A percentile compares a stretch with the other conserved stretches of the same genome.
phyloP scores from a whole-genome alignment of 768 basidiomycete genomes.

The Amanita exitialis region DNA sequence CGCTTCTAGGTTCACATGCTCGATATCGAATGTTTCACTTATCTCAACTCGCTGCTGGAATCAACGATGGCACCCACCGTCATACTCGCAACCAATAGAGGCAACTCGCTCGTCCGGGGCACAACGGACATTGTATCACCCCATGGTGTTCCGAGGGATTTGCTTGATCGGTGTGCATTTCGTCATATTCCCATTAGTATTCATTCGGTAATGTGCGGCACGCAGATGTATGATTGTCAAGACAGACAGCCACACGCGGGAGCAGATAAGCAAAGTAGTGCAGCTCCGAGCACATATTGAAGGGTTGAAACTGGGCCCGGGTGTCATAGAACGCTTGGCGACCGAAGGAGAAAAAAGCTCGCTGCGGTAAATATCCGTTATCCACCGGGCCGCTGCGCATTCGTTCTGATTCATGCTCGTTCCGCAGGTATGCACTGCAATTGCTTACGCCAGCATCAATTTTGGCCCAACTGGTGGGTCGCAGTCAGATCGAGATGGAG shows the following conservation, averaged over 20 bases:
- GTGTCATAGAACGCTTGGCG: slow-evolving; percentile 74
- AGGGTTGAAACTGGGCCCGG: slow-evolving; percentile 63
- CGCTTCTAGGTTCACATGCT: slow-evolving; percentile 88
- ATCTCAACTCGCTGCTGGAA: slow-evolving; percentile 91
- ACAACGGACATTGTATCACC: slow-evolving; percentile 87
- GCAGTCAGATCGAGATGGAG: slow-evolving; percentile 73
- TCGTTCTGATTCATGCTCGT: slow-evolving; percentile 8
- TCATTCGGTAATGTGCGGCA: slow-evolving; percentile 6
- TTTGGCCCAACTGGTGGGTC: slow-evolving; percentile 67
- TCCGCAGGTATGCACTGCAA: slow-evolving; percentile 76
- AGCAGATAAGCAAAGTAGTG: slow-evolving; percentile 81
- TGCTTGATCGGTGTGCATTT: slow-evolving; percentile 71
- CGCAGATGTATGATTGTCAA: slow-evolving; percentile 88
- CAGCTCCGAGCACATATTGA: slow-evolving; percentile 83
- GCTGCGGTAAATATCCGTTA: slow-evolving; percentile 43
- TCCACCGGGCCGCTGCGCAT: slow-evolving; percentile 2
- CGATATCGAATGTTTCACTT: slow-evolving; percentile 99
- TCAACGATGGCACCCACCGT: slow-evolving; percentile 97
- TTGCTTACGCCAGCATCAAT: slow-evolving; percentile 87
- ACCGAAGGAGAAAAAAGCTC: slow-evolving; percentile 77
- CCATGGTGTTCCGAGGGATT: slow-evolving; percentile 89
- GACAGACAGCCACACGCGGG: slow-evolving; percentile 73
- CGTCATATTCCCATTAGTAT: background rate
- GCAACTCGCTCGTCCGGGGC: slow-evolving; percentile 85
- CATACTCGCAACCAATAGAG: slow-evolving; percentile 93